Conservation (phyloP, 768 basidiomycete genomes). For the Boletus reticulatus region DNA sequence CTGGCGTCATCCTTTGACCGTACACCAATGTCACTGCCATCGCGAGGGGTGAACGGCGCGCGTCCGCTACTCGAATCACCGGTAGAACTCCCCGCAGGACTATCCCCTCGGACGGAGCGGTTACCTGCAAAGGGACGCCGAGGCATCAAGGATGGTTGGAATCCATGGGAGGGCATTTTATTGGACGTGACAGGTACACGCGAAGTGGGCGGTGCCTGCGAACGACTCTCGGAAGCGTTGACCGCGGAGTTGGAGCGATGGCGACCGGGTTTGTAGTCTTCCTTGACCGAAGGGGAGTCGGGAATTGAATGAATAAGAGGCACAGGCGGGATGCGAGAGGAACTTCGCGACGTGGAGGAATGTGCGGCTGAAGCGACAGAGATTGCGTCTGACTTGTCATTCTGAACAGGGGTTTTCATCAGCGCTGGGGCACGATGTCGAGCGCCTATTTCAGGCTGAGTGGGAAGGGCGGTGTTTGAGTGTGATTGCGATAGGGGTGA, state of each 20-base stretch:
- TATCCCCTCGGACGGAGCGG: slow-evolving; percentile 45
- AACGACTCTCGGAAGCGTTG: slow-evolving; percentile 11
- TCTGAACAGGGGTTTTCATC: slow-evolving; percentile 8
- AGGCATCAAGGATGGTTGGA: slow-evolving; percentile 28
- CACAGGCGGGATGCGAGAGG: slow-evolving; percentile 27
- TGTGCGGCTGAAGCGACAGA: slow-evolving; percentile 24
- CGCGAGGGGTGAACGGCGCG: slow-evolving; percentile 71
- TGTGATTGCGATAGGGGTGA: slow-evolving; percentile 10
- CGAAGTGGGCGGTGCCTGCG: slow-evolving; percentile 9
- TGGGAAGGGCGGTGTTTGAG: not conserved
- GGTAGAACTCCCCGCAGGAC: slow-evolving; percentile 76
- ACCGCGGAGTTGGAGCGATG: slow-evolving; percentile 7
- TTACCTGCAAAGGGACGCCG: slow-evolving; percentile 56
- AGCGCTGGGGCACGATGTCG: slow-evolving; percentile 13
- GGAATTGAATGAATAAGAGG: slow-evolving; percentile 33
- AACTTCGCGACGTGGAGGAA: slow-evolving; percentile 21
- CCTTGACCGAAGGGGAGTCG: slow-evolving; percentile 32
- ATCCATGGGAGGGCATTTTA: slow-evolving; percentile 27
- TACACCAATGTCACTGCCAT: slow-evolving; percentile 62
- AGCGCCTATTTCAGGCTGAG: slow-evolving; percentile 11
- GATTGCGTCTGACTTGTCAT: slow-evolving; percentile 27
- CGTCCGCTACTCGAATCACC: slow-evolving; percentile 81
- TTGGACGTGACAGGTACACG: slow-evolving; percentile 7
- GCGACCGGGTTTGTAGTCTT: slow-evolving; percentile 13
- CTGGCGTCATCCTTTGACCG: slow-evolving; percentile 20